A percentile compares a stretch with the other conserved stretches of the same genome.
These are phyloP conservation scores for Serendipita sp. DNA, from an alignment of 1,284 basidiomycete species.

Conservation along the genomic window DNA sequence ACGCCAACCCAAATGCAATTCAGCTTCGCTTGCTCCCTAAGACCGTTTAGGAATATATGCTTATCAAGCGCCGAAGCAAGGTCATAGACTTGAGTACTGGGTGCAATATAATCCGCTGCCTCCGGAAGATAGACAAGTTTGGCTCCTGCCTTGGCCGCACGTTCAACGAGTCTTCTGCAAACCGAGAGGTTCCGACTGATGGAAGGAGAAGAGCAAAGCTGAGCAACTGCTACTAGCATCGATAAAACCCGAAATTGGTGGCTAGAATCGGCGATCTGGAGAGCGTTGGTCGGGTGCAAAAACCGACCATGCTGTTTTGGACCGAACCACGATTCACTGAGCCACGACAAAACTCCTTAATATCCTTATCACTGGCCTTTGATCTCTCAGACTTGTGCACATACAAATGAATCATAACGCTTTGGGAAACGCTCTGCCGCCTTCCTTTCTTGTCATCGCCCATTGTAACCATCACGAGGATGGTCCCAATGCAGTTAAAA, in stretches of 20 bases:
- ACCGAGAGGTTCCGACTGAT: conserved; percentile 9
- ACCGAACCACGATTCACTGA: no score
- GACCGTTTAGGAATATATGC: conserved; percentile 10
- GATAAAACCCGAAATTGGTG: neutral
- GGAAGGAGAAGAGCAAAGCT: conserved; percentile 12
- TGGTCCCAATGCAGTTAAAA: no score
- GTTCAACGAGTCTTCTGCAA: conserved; percentile 9
- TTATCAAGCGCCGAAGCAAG: conserved; percentile 8
- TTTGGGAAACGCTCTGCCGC: no score
- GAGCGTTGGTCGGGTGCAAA: neutral
- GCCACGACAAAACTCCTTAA: no score
- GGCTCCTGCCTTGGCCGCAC: conserved; percentile 9
- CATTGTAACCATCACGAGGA: no score
- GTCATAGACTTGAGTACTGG: conserved; percentile 4
- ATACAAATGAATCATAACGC: no score
- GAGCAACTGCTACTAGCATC: conserved; percentile 10
- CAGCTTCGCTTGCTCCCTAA: conserved; percentile 8
- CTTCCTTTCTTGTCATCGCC: no score
- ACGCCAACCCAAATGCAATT: conserved; percentile 12
- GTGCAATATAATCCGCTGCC: conserved; percentile 13
- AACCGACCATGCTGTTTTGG: no score
- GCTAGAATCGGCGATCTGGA: neutral
- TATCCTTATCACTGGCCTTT: no score
- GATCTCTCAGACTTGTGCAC: no score
- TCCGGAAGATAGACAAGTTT: conserved; percentile 13